These are phyloP conservation scores for Cicer cuneatum DNA, from an alignment of 306 rosid genomes.

Conservation along the genomic window DNA sequence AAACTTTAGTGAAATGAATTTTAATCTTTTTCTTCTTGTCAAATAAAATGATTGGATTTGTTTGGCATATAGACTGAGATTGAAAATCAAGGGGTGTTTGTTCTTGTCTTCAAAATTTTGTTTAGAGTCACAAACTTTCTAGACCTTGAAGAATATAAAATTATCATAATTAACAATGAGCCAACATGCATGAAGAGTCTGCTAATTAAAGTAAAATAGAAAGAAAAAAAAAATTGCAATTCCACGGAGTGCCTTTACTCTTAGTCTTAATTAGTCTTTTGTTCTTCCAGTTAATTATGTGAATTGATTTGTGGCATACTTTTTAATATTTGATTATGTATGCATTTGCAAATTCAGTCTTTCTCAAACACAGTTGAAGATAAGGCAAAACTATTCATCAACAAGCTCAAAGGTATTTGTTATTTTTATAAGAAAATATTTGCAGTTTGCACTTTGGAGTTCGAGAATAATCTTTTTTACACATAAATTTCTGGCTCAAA, in stretches of 20 bases:
- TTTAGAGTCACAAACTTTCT: background rate
- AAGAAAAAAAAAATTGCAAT: too few relatives aligned
- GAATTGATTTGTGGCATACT: background rate
- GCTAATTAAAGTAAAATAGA: too few relatives aligned
- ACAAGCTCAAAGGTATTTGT: conserved; percentile 73
- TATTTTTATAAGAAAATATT: conserved; percentile 3
- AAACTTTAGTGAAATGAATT: background rate
- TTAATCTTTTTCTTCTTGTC: background rate
- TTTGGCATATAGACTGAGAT: background rate
- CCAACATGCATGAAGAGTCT: too few relatives aligned
- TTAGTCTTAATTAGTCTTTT: background rate
- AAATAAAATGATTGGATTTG: conserved; percentile 2
- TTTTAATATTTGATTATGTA: background rate
- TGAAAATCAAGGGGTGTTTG: background rate
- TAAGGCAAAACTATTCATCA: conserved; percentile 82
- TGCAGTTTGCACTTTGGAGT: background rate
- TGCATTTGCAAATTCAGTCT: conserved; percentile 56
- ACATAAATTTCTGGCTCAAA: background rate
- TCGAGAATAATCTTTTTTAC: background rate
- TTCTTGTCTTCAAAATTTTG: background rate
- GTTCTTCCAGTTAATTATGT: background rate
- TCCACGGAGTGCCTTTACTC: background rate
- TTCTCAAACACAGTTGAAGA: conserved; percentile 79
- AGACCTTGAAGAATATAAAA: too few relatives aligned
- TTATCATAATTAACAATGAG: too few relatives aligned